Evolutionary conservation across 768 basidiomycete species (phyloP), one percentile per base, ranked within the genome.

Genomic region (Lactarius quietus): DNA sequence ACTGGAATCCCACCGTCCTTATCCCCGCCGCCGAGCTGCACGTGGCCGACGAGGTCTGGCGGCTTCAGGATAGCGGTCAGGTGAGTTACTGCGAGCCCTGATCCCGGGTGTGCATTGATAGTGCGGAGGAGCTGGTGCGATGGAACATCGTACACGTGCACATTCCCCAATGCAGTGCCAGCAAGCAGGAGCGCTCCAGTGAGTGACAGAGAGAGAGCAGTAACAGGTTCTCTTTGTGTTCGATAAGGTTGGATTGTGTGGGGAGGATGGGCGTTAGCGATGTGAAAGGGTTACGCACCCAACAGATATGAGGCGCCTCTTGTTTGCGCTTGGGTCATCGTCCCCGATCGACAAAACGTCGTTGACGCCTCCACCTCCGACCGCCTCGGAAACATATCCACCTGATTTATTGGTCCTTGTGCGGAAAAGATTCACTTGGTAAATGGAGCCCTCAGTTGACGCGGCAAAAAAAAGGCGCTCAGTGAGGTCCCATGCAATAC

Each of bases 401-500:
- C 82, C 80, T n/a, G 76, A 74, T 70, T 84, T 83, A 62, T 82
- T 77, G 65, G 83, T 81, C 23, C 82, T 78, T 70, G 86, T 82
- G 31, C 84, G 82, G 76, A 90, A 94, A 33, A 95, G 77, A 69
- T 93, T 88, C 69, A 91, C 83, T 74, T 92, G 89, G 75, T 91
- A 84, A 70, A 95, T 82, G 14, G 84, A 86, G 5, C 92, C 92
- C 56, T 88, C 82, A 29, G 80, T 69, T 0, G 93, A 92, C 12
- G 87, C 90, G 35, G 92, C 93, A 72, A 97, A 95, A 76, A 98
- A 93, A 56, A 89, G 79, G 29, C 95, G 84, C 77, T 98, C 96
- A 0, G 88, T 85, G n/a, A 83, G 72, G 70, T 98, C 95, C 83
- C 91, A 89, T 12, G 85, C 84, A 20, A 95, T 72, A 61, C 79